Base-by-base conservation (phyloP, 208 protist genomes). In the Wallacemonas sp. region DNA sequence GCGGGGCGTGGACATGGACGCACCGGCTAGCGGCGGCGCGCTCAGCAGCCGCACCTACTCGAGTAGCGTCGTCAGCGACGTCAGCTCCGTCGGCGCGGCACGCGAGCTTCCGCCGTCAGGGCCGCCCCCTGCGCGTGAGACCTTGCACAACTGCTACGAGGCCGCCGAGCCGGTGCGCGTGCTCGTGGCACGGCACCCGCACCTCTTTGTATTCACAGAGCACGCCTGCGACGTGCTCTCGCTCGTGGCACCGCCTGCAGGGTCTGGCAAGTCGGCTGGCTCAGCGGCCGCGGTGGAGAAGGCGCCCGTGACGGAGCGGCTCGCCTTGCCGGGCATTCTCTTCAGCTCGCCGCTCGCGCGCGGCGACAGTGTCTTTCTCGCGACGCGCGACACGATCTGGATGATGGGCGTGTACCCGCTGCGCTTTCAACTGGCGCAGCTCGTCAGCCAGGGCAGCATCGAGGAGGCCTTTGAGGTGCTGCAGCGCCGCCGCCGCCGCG, bases 401-500 rank as follows among this genome's bases (percentile, higher is more conserved):
- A 77, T 88, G 71, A 61, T 86, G 22, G 57, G 72, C 11, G 32
- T 92, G 25, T 66, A 73, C 45, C 76, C 82, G 0, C 68, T 95
- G 50, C 76, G 83, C 18, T 61, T 74, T 41, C 87, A 91, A 64
- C 77, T 92, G 7, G 79, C 76, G 1, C 72, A 82, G 42, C 67
- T 95, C 32, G 81, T 93, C 16, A 46, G 77, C 23, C 48, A 29
- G 7, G 75, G 76, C 36, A 74, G 74, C 29, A 80, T 76, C 25
- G 79, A 82, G 8, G 84, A 82, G 18, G 90, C 90, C 0, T 91
- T 93, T 55, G 75, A 89, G 46, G 68, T 90, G n/a, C 62, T 93
- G 49, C 67, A 78, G 61, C n/a, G 23, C 4, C 50, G 23, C 41
- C 46, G 26, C 20, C 20, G 22, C 11, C 44, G 25, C 31, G 39